Evolutionary conservation across 352 stramenopile species (phyloP).

Genomic region (Globisporangium parvum): DNA sequence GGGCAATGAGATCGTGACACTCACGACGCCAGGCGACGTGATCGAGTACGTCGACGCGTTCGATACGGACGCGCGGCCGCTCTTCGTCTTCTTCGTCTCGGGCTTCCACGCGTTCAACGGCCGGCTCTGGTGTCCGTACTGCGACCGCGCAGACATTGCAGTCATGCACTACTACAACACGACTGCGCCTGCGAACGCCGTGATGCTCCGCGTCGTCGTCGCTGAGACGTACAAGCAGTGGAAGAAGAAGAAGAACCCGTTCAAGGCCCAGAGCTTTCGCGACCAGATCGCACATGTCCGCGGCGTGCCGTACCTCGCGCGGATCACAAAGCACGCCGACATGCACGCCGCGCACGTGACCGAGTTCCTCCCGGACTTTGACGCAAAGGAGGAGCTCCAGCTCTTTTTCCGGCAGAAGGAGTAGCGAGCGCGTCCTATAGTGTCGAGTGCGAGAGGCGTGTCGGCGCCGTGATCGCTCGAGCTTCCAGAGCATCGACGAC

Average conservation of each 20-base stretch:
- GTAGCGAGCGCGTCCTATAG: not conserved
- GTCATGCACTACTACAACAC: slow-evolving; percentile 78
- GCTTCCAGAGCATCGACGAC: no score
- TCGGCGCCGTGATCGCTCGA: no score
- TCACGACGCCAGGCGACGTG: slow-evolving; percentile 30
- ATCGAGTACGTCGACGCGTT: slow-evolving; percentile 49
- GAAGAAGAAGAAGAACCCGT: slow-evolving; percentile 76
- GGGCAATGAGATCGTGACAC: slow-evolving; percentile 50
- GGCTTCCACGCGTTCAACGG: slow-evolving; percentile 69
- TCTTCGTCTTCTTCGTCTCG: slow-evolving; percentile 77
- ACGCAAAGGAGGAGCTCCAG: slow-evolving; percentile 16
- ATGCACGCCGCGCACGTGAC: slow-evolving; percentile 31
- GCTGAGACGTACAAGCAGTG: slow-evolving; percentile 52
- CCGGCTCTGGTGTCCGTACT: slow-evolving; percentile 79
- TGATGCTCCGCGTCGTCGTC: slow-evolving; percentile 54
- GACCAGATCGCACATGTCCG: slow-evolving; percentile 48
- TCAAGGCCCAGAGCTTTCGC: slow-evolving; percentile 51
- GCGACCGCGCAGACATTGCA: slow-evolving; percentile 63
- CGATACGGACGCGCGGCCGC: slow-evolving; percentile 54
- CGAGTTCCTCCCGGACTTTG: slow-evolving; percentile 43
- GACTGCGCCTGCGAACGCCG: slow-evolving; percentile 41
- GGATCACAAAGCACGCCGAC: slow-evolving; percentile 33
- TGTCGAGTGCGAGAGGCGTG: no score
- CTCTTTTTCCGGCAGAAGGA: slow-evolving; percentile 5
- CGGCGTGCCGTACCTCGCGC: slow-evolving; percentile 60